Percentiles rank a stretch among this genome's conserved stretches.
These are phyloP conservation scores for Aurantiochytrium sp. DNA, from an alignment of 108 stramenopile genomes.

Conservation along the genomic window DNA sequence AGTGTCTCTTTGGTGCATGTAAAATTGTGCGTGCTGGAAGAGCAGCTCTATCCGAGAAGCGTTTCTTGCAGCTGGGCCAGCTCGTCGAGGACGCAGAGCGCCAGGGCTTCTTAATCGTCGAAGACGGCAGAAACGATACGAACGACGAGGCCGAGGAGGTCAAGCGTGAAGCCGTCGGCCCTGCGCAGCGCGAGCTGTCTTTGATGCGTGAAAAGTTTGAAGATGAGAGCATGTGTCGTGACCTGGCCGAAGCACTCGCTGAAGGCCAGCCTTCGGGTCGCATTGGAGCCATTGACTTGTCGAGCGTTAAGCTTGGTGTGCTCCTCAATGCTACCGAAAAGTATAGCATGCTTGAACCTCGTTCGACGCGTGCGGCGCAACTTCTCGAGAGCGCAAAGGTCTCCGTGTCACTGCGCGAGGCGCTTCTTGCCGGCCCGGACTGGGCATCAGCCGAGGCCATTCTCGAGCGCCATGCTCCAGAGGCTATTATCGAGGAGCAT, in stretches of 20 bases:
- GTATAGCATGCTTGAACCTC: not conserved
- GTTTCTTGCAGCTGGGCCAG: not conserved
- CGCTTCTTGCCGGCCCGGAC: not conserved
- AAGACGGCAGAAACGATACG: not conserved
- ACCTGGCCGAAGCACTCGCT: not conserved
- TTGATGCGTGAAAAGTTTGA: not conserved
- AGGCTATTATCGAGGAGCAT: not conserved
- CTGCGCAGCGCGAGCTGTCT: not conserved
- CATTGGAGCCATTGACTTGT: not conserved
- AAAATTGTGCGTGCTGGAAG: not conserved
- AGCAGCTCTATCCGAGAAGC: not conserved
- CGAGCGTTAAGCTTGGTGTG: not conserved
- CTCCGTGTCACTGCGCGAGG: not conserved
- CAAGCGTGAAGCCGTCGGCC: not conserved
- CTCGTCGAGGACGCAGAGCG: constrained; percentile 11
- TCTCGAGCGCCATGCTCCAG: not conserved
- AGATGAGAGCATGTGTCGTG: not conserved
- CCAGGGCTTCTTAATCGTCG: not conserved
- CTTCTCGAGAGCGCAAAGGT: not conserved
- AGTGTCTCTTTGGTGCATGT: not conserved
- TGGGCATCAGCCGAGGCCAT: not conserved
- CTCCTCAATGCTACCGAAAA: not conserved
- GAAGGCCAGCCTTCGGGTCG: not conserved
- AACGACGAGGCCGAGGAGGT: not conserved
- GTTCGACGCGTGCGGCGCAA: not conserved